Evolutionary conservation across 176 grass and related monocot species (phyloP).

Genomic region (Rhynchospora breviuscula): DNA sequence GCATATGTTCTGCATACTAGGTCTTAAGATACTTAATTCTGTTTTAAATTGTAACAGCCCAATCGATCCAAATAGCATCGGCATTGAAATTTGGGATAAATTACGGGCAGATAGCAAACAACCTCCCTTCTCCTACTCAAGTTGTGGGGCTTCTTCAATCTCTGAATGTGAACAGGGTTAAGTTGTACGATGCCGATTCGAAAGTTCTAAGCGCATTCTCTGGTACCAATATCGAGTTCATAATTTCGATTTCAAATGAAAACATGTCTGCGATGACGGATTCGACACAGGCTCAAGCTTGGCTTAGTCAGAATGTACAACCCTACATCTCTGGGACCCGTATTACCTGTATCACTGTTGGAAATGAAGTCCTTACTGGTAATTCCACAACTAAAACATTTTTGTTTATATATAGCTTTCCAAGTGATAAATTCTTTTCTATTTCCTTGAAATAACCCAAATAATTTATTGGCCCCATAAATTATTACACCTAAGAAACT

Average conservation of each 20-base stretch:
- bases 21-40: slow-evolving; percentile 18
- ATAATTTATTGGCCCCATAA: neutral
- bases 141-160: slow-evolving; percentile 55
- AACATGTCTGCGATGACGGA: slow-evolving; percentile 43
- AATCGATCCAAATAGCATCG: slow-evolving; percentile 25
- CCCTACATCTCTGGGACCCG: slow-evolving; percentile 56
- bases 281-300: slow-evolving; percentile 41
- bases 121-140: slow-evolving; percentile 51
- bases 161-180: slow-evolving; percentile 62
- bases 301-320: slow-evolving; percentile 61
- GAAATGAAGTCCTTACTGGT: slow-evolving; percentile 69
- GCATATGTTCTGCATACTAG: neutral
- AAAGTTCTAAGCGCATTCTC: slow-evolving; percentile 58
- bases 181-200: slow-evolving; percentile 70
- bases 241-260: slow-evolving; percentile 59
- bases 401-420: neutral
- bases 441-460: neutral
- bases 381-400: neutral
- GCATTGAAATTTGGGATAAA: slow-evolving; percentile 61
- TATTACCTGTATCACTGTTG: slow-evolving; percentile 72
- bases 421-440: neutral
- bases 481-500: neutral
- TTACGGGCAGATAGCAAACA: slow-evolving; percentile 76
- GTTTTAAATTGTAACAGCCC: slow-evolving; percentile 22
- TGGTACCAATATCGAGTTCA: slow-evolving; percentile 67